A percentile compares a stretch with the other conserved stretches of the same genome.
Conservation (phyloP, 75 land plant genomes). For the Chamaecyparis obtusa region DNA sequence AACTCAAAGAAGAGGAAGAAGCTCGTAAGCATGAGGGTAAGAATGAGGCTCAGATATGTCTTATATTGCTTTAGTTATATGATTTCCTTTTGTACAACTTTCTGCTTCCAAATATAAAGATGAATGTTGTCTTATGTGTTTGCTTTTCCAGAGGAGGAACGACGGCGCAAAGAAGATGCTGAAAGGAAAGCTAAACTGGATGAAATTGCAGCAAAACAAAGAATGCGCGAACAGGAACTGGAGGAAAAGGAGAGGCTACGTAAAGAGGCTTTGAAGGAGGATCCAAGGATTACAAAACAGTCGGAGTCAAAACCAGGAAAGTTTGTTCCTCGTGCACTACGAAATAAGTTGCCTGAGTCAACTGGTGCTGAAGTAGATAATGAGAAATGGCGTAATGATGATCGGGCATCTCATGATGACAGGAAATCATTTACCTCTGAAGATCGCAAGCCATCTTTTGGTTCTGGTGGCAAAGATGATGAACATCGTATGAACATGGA, state of each 20-base stretch:
- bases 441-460: background rate
- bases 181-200: constrained; percentile 86
- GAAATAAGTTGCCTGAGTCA: constrained; percentile 22
- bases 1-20: constrained; percentile 87
- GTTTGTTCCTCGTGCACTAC: constrained; percentile 32
- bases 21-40: constrained; percentile 87
- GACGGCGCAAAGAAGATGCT: constrained; percentile 73
- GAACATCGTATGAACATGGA: background rate
- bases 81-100: background rate
- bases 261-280: constrained; percentile 41
- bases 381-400: constrained; percentile 7
- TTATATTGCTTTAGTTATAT: background rate
- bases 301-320: constrained; percentile 31
- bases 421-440: background rate
- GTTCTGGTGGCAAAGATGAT: background rate
- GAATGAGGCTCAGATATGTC: background rate
- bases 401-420: constrained; percentile 9
- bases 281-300: background rate
- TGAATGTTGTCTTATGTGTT: background rate
- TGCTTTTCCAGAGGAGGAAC: constrained; percentile 79
- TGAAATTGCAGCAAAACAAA: constrained; percentile 91
- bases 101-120: background rate
- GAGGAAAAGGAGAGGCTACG: constrained; percentile 72
- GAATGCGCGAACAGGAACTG: constrained; percentile 69
- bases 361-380: background rate